Evolutionary conservation across 1,139 yeast genomes (phyloP), one percentile per base, ranked within the genome.

Genomic region (Debaryomycetaceae sp.): DNA sequence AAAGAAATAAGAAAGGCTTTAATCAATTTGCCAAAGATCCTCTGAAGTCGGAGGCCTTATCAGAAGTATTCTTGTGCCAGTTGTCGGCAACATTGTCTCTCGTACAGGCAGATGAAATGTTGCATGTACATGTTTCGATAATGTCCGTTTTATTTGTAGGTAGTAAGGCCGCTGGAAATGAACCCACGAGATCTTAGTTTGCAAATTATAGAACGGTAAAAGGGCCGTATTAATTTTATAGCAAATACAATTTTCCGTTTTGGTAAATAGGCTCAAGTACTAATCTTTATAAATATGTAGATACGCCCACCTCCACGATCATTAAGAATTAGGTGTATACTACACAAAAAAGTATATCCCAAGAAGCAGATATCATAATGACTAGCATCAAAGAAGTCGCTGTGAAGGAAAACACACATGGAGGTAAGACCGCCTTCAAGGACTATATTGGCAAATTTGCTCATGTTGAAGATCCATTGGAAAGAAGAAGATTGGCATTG

Each of bases 341-440:
- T 18, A 18, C 14, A 33, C 13, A 32, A 30, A 9, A 8, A 19
- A 30, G 16, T 16, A 31, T 14, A 22, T 13, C 7, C 19, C 14
- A 31, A 13, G 17, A n/a, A 26, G 9, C 14, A 18, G 29, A 34
- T n/a, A 32, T 11, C 11, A 35, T 33, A 37, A 57, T 58, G 63
- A 43, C 61, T 45, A 61, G 59, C 41, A 61, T 61, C 38, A 48
- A 52, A 35, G 56, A 47, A 39, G 38, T 51, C 41, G 43, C 42
- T 34, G 47, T 47, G 24, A 49, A 50, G 37, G 61, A 50, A 33
- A 40, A 53, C 50, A 42, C 43, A 38, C 36, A 50, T 29, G 95
- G 95, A 68, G 95, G 96, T 69, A 85, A 87, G 63, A 80, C 92
- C 50, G 95, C 95, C 42, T 87, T 87, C 78, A 92, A 87, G 71